These are phyloP conservation scores for Lachnellula subtilissima DNA, from an alignment of 2,329 filamentous ascomycete species.

Conservation along the genomic window DNA sequence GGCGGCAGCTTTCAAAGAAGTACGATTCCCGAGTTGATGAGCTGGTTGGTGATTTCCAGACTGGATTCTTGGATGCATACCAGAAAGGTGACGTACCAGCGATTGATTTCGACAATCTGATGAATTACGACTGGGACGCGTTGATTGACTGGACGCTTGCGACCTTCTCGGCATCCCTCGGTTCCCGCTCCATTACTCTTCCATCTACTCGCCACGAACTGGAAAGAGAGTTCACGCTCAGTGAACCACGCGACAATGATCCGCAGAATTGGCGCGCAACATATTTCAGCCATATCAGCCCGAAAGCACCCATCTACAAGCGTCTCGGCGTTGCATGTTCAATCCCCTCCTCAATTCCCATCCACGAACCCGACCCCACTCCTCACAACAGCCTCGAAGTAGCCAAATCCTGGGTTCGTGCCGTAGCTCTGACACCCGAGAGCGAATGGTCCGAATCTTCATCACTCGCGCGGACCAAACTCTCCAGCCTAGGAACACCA, in stretches of 20 bases:
- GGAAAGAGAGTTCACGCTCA: slow-evolving; percentile 35
- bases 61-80: slow-evolving; percentile 62
- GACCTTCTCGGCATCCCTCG: slow-evolving; percentile 34
- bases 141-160: slow-evolving; percentile 64
- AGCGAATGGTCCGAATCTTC: slow-evolving; percentile 42
- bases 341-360: slow-evolving; percentile 39
- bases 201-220: slow-evolving; percentile 45
- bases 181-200: slow-evolving; percentile 41
- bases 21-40: slow-evolving; percentile 50
- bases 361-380: slow-evolving; percentile 13
- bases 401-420: slow-evolving; percentile 56
- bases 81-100: slow-evolving; percentile 54
- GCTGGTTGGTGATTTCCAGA: slow-evolving; percentile 59
- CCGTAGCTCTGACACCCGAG: slow-evolving; percentile 50
- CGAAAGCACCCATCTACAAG: slow-evolving; percentile 41
- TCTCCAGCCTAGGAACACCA: slow-evolving; percentile 28
- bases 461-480: slow-evolving; percentile 45
- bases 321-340: slow-evolving; percentile 35
- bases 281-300: slow-evolving; percentile 43
- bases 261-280: slow-evolving; percentile 48
- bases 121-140: slow-evolving; percentile 62
- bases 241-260: slow-evolving; percentile 25
- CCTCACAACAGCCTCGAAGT: slow-evolving; percentile 35
- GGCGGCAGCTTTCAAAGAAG: slow-evolving; percentile 48
- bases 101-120: slow-evolving; percentile 59